Base-by-base conservation (phyloP, 2,329 filamentous ascomycete species). In the Clonostachys chloroleuca region DNA sequence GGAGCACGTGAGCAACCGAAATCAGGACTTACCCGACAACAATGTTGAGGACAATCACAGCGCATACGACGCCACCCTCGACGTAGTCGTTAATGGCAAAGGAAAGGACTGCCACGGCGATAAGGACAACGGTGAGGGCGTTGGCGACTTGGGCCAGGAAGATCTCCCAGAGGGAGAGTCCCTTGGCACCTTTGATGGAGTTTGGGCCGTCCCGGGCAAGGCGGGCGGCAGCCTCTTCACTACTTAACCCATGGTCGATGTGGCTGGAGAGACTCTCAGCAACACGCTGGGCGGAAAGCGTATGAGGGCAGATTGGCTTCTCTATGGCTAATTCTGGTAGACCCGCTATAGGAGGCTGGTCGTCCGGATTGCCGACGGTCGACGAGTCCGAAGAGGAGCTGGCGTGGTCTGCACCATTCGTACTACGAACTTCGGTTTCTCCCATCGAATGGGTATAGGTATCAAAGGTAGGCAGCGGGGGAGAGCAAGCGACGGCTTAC, bases 71-170 rank as follows among this genome's bases (percentile, higher is more conserved):
- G 54, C 75, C 76, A 52, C 74, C 81, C 69, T 85, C 81, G 60
- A 83, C 75, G 58, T 75, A 84, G 61, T 84, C 83, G 56, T 73
- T 59, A 55, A 86, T 86, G 61, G 75, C 80, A 67, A 84, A 86
- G 43, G 80, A 83, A 49, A 82, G 70, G 49, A 81, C 83, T 81
- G 88, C 89, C 58, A 87, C 86, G 58, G 88, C 81, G 55, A 90
- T 74, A 56, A 91, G 81, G 52, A 88, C 83, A 62, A 86, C 74
- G 53, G 86, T 89, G 67, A 89, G 72, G 70, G 84, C 87, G 70
- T 89, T 89, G 54, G 85, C 87, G 56, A 89, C 78, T 72, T 89
- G 86, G 61, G 84, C 86, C 68, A 89, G 67, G 69, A 89, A 77
- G 70, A 89, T 87, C 70, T 86, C 80, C 81, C 84, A 87, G 67